A percentile compares a stretch with the other conserved stretches of the same genome.
These are phyloP conservation scores for Cercospora nicotianae DNA, from an alignment of 2,329 filamentous ascomycete species.

Conservation along the genomic window DNA sequence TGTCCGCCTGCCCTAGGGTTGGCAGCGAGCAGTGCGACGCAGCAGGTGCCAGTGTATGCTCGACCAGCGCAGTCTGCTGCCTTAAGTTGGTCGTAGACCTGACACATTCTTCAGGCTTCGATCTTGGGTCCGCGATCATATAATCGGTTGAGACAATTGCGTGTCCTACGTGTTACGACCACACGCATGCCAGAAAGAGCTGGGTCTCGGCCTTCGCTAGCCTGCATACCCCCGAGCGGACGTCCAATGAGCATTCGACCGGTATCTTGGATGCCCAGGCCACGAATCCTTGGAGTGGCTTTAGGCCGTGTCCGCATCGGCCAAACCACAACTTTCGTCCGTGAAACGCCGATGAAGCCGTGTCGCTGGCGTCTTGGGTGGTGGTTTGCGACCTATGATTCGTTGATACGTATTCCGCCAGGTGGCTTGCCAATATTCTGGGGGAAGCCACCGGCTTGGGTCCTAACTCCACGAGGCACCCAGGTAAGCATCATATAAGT, in stretches of 20 bases:
- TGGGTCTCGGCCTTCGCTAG: conserved; percentile 5
- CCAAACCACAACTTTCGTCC: neutral
- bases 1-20: neutral
- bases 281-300: neutral
- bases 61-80: neutral
- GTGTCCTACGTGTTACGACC: neutral
- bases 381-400: neutral
- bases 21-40: neutral
- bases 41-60: neutral
- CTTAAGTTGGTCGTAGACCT: neutral
- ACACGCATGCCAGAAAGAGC: conserved; percentile 1
- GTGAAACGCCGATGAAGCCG: conserved; percentile 4
- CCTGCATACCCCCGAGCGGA: neutral
- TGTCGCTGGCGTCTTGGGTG: neutral
- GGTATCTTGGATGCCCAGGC: conserved; percentile 1
- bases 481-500: conserved; percentile 5
- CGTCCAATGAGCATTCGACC: neutral
- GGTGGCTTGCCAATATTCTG: conserved; percentile 7
- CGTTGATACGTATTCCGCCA: neutral
- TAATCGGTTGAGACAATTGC: conserved; percentile 9
- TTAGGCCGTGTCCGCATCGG: neutral
- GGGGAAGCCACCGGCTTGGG: conserved; percentile 6
- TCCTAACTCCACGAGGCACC: conserved; percentile 7
- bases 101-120: neutral
- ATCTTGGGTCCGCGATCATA: neutral